phyloP scores from a whole-genome alignment of 176 grass and related monocot species.

The Leersia perrieri region DNA sequence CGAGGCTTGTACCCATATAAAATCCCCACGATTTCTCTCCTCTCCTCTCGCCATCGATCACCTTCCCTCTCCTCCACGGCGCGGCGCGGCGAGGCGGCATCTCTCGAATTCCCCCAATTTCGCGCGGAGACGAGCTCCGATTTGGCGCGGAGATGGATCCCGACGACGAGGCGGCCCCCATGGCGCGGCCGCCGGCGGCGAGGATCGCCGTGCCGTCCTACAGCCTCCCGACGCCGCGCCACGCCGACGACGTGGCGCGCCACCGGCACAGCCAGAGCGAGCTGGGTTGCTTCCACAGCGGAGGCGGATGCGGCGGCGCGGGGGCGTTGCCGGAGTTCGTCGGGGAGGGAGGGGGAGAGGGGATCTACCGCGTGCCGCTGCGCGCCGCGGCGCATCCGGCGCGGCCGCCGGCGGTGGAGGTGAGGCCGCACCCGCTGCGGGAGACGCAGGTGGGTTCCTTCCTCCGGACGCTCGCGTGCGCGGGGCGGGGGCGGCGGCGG shows the following conservation, averaged over 20 bases:
- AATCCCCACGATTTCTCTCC: background rate
- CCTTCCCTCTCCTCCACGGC: slow-evolving; percentile 41
- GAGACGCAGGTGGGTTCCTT: slow-evolving; percentile 91
- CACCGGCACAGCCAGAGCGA: background rate
- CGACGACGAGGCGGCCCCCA: background rate
- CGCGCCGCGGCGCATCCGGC: slow-evolving; percentile 66
- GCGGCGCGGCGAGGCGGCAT: background rate
- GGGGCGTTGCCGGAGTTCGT: slow-evolving; percentile 62
- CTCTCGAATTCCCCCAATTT: too few species aligned
- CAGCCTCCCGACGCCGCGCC: slow-evolving; percentile 37
- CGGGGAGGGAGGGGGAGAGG: slow-evolving; percentile 58
- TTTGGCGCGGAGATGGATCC: slow-evolving; percentile 5
- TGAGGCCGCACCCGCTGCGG: slow-evolving; percentile 73
- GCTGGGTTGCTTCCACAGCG: background rate
- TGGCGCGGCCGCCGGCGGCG: background rate
- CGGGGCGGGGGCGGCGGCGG: background rate
- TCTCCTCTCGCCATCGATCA: slow-evolving; percentile 7
- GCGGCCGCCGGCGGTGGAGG: slow-evolving; percentile 74
- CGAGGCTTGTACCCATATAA: slow-evolving; percentile 44
- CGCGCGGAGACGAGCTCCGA: background rate
- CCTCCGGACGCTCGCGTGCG: slow-evolving; percentile 58
- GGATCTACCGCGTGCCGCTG: slow-evolving; percentile 69
- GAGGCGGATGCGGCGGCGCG: too few species aligned
- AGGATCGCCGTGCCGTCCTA: slow-evolving; percentile 43
- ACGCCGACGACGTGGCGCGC: too few species aligned